Percentiles rank a stretch among this genome's conserved stretches.
phyloP scores from a whole-genome alignment of 331 rosid genomes.

The Cydonia oblonga region DNA sequence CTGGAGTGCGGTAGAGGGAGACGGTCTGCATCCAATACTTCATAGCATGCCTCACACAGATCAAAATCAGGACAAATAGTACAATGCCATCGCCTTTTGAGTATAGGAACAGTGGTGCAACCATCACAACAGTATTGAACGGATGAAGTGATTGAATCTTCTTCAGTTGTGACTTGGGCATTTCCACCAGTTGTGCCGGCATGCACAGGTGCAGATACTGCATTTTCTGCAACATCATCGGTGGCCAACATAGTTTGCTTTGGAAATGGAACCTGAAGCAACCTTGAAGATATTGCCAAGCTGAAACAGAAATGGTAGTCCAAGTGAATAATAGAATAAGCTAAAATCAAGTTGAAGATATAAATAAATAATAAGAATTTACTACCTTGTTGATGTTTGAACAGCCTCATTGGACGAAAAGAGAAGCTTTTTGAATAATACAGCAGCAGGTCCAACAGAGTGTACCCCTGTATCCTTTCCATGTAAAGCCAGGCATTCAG shows the following conservation, averaged over 20 bases:
- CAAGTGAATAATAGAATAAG: conserved; percentile 13
- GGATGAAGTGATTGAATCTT: conserved; percentile 72
- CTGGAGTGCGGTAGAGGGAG: conserved; percentile 83
- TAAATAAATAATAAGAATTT: background rate
- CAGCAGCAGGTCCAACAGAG: conserved; percentile 91
- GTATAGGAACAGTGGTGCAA: conserved; percentile 95
- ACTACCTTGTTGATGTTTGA: conserved; percentile 93
- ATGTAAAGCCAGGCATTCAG: conserved; percentile 90
- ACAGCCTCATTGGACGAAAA: conserved; percentile 84
- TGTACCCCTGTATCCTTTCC: conserved; percentile 63
- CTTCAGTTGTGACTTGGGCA: conserved; percentile 81
- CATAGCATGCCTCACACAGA: conserved; percentile 94
- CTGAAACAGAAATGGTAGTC: conserved; percentile 34
- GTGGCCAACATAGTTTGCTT: conserved; percentile 96
- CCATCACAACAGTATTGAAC: conserved; percentile 99
- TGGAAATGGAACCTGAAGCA: conserved; percentile 99
- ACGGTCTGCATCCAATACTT: conserved; percentile 76
- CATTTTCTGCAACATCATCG: conserved; percentile 78
- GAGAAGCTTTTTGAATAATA: conserved; percentile 71
- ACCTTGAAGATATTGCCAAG: conserved; percentile 94
- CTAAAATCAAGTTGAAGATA: conserved; percentile 1
- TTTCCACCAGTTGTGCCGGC: conserved; percentile 51
- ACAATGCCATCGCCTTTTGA: conserved; percentile 95
- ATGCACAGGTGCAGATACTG: conserved; percentile 49
- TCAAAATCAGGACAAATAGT: conserved; percentile 98